A percentile compares a stretch with the other conserved stretches of the same genome.
Conservation (phyloP, 2,329 filamentous ascomycete genomes). For the Ceratocystis eucalypticola region DNA sequence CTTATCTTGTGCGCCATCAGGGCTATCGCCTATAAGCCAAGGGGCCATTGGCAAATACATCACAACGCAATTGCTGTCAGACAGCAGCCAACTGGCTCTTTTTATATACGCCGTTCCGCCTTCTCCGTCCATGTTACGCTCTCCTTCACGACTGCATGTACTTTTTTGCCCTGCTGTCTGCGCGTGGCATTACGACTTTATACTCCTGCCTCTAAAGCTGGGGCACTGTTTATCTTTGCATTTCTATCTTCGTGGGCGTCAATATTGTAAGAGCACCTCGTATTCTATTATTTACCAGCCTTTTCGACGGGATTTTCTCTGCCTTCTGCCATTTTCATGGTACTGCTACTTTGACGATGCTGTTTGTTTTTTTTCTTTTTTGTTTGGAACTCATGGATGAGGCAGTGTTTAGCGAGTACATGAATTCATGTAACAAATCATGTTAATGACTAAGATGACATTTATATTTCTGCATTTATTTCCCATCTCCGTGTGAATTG, state of each 20-base stretch:
- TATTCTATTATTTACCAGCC: no score
- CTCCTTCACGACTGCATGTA: slow-evolving; percentile 3
- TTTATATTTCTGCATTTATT: not conserved
- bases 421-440: not conserved
- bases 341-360: not conserved
- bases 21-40: no score
- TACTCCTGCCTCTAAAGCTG: not conserved
- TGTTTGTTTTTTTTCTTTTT: not conserved
- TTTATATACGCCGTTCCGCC: not conserved
- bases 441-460: not conserved
- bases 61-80: not conserved
- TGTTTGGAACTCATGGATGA: not conserved
- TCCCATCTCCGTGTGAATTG: not conserved
- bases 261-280: not conserved
- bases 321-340: not conserved
- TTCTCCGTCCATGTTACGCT: slow-evolving; percentile 7
- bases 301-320: not conserved
- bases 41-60: no score
- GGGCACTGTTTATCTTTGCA: not conserved
- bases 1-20: no score
- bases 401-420: not conserved
- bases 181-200: not conserved
- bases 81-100: not conserved
- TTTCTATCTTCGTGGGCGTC: not conserved
- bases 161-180: not conserved